Evolutionary conservation across 2,329 filamentous ascomycete species (phyloP), one percentile per base, ranked within the genome.

Genomic region (Colletotrichum costaricense): DNA sequence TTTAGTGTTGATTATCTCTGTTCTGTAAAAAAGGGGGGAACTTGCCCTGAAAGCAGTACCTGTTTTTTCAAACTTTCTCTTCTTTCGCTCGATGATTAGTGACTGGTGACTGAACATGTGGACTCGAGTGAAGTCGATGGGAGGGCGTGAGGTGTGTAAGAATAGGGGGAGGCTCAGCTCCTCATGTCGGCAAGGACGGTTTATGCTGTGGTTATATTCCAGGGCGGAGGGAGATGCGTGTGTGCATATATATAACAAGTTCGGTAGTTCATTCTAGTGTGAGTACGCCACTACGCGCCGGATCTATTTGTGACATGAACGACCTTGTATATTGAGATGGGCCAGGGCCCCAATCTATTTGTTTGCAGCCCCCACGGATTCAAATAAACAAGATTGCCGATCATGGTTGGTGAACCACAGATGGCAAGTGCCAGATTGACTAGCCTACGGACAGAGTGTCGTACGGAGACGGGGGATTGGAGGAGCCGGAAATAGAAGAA

Each of bases 1-100:
- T 69, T 72, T 72, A 69, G 69, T 69, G 38, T 64, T 62, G 69
- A 69, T 63, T 59, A 64, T 72, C 69, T 69, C 66, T 69, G 66
- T 69, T 72, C 58, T 68, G 59, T 72, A 26, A 46, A 69, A 64
- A 60, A 19, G 58, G 58, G 65, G 59, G 59, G 33, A 30, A 38
- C 28, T 69, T 69, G 58, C 58, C 54, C 69, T 69, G 52, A 19
- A 72, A 72, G 58, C 28, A 72, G 55, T 19, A 59, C 4, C 49
- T 72, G 42, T 60, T 69, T 54, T 28, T 72, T 55, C 9, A 55
- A 28, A 22, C 16, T 16, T 6, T 30, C 33, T 28, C 6, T 3
- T 7, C 4, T 30, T 14, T 24, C 28, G 3, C 28, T 24, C 7
- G 24, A 12, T 38, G 33, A 12, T 7, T 22, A 55, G 33, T 46